Percentiles rank a stretch among this genome's conserved stretches.
Evolutionary conservation across 495 filamentous ascomycete genomes (phyloP).

Genomic region (Entonaema liquescens): DNA sequence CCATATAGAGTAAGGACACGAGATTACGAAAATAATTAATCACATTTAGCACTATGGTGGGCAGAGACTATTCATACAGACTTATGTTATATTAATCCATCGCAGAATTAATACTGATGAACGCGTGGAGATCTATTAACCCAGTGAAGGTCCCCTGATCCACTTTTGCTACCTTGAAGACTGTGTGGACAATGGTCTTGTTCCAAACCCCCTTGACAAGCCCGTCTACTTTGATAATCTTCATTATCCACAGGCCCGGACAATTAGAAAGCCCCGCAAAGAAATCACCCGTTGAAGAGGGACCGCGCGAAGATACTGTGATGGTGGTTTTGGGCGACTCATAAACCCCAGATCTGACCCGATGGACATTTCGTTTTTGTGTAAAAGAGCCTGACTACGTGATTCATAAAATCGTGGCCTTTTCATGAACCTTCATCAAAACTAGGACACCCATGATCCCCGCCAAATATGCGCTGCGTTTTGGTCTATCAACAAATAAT

Average conservation of each 20-base stretch:
- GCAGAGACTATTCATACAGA: background rate
- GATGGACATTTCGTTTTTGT: background rate
- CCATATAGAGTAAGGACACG: background rate
- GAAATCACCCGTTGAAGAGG: background rate
- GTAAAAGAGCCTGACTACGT: slow-evolving; percentile 24
- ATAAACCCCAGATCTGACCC: background rate
- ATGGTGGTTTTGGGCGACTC: background rate
- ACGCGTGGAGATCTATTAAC: slow-evolving; percentile 25
- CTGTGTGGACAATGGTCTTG: slow-evolving; percentile 1
- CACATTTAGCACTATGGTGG: background rate
- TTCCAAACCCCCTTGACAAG: background rate
- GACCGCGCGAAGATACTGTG: background rate
- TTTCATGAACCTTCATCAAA: background rate
- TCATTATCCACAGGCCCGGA: slow-evolving; percentile 1
- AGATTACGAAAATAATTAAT: background rate
- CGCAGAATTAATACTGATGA: slow-evolving; percentile 11
- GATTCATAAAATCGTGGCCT: slow-evolving; percentile 16
- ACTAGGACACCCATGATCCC: background rate
- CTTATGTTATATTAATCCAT: slow-evolving; percentile 10
- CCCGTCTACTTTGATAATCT: background rate
- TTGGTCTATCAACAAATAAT: background rate
- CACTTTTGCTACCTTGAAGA: slow-evolving; percentile 6
- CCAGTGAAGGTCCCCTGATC: background rate
- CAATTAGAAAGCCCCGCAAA: background rate
- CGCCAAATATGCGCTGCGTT: background rate